These are phyloP conservation scores for Rhizopus sp. DNA, from an alignment of 371 early-diverging fungal species.

Conservation along the genomic window DNA sequence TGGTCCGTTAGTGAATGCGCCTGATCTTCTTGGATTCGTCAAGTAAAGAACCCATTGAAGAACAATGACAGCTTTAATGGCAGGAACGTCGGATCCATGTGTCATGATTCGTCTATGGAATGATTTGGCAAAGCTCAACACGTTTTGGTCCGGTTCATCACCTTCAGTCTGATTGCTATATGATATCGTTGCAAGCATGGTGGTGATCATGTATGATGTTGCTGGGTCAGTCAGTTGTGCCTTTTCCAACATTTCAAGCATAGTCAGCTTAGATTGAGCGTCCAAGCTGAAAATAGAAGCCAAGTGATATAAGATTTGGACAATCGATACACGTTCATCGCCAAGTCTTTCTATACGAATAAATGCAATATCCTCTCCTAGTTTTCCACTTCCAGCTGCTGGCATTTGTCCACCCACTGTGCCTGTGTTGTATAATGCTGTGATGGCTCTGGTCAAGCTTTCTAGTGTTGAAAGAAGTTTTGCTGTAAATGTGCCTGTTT, in stretches of 20 bases:
- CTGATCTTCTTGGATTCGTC: conserved; percentile 50
- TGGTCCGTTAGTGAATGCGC: conserved; percentile 31
- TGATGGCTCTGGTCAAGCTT: conserved; percentile 22
- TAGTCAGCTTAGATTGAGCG: conserved; percentile 44
- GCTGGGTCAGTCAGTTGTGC: conserved; percentile 56
- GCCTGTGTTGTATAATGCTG: conserved; percentile 32
- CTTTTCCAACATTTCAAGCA: conserved; percentile 58
- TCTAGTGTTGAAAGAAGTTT: conserved; percentile 27
- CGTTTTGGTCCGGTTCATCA: not conserved
- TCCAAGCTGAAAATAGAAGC: conserved; percentile 55
- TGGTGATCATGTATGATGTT: conserved; percentile 54
- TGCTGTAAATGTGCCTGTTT: conserved; percentile 15
- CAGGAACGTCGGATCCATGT: conserved; percentile 54
- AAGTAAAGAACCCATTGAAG: conserved; percentile 65
- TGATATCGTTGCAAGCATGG: conserved; percentile 61
- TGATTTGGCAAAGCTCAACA: conserved; percentile 16
- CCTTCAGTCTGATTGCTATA: conserved; percentile 5
- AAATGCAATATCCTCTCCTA: conserved; percentile 49
- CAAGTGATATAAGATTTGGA: conserved; percentile 59
- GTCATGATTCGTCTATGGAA: conserved; percentile 35
- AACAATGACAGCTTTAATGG: conserved; percentile 61
- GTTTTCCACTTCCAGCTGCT: conserved; percentile 30
- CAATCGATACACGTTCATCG: conserved; percentile 63
- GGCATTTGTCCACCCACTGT: conserved; percentile 31
- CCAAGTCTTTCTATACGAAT: conserved; percentile 45